Evolutionary conservation across 176 grass and related monocot genomes (phyloP).

Genomic region (Bromus sterilis): DNA sequence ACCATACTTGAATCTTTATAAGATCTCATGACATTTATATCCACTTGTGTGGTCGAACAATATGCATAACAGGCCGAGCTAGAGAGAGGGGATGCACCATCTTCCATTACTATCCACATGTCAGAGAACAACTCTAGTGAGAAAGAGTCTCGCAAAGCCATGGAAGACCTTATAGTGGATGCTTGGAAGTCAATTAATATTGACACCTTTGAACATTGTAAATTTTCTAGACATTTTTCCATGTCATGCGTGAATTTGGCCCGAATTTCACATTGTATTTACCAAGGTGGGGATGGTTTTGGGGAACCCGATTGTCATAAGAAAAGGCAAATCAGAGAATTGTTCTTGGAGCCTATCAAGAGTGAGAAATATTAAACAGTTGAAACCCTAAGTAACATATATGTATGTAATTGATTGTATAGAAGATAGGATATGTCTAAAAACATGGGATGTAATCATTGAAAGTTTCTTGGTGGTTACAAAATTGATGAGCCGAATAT

Average conservation of each 20-base stretch:
- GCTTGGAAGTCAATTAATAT: constrained; percentile 39
- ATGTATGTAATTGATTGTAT: too few relatives aligned
- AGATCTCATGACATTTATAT: background rate
- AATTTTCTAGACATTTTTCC: background rate
- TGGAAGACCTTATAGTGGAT: background rate
- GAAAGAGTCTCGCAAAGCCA: constrained; percentile 12
- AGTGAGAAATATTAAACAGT: background rate
- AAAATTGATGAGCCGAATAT: background rate
- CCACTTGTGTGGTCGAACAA: background rate
- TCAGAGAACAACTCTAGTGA: background rate
- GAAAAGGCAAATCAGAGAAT: constrained; percentile 9
- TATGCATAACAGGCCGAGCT: constrained; percentile 18
- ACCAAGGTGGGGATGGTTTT: constrained; percentile 36
- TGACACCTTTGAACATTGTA: background rate
- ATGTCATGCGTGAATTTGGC: constrained; percentile 29
- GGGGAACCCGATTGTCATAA: constrained; percentile 10
- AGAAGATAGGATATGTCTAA: too few relatives aligned
- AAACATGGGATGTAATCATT: too few relatives aligned
- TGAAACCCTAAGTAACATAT: background rate
- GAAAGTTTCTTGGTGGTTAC: background rate
- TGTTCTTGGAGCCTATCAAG: constrained; percentile 26
- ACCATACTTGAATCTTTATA: background rate
- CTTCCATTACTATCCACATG: constrained; percentile 36
- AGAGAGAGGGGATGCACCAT: constrained; percentile 39
- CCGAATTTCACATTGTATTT: constrained; percentile 42